These are phyloP conservation scores for Simmondsia chinensis DNA, from an alignment of 148 eudicot genomes.

Conservation along the genomic window DNA sequence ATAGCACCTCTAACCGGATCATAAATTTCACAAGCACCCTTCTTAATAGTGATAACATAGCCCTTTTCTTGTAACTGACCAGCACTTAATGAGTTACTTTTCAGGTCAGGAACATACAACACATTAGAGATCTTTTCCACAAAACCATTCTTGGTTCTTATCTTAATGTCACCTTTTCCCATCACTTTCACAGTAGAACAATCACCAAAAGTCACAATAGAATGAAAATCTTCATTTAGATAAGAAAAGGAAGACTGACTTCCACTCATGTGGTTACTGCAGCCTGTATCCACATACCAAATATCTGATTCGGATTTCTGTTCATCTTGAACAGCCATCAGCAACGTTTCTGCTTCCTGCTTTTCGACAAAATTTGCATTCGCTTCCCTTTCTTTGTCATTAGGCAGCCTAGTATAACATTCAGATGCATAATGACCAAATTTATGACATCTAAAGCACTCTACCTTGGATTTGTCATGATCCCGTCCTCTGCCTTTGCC, in stretches of 20 bases:
- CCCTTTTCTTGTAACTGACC: constrained; percentile 11
- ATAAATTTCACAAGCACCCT: constrained; percentile 5
- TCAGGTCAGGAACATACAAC: constrained; percentile 10
- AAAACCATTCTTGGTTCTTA: constrained; percentile 8
- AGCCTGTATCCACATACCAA: constrained; percentile 13
- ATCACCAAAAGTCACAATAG: constrained; percentile 8
- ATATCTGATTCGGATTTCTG: neutral
- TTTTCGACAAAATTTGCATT: constrained; percentile 9
- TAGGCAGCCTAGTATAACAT: constrained; percentile 10
- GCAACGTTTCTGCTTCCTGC: constrained; percentile 6
- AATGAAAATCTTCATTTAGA: constrained; percentile 12
- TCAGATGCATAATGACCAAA: constrained; percentile 15
- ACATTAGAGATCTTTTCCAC: constrained; percentile 12
- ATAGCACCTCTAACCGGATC: neutral
- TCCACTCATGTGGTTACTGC: constrained; percentile 10
- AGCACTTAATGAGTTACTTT: constrained; percentile 9
- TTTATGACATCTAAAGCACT: constrained; percentile 16
- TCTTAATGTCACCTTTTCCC: constrained; percentile 7
- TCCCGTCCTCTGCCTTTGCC: constrained; percentile 2
- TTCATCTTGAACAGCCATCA: constrained; percentile 5
- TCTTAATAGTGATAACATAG: constrained; percentile 6
- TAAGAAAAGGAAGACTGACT: constrained; percentile 10
- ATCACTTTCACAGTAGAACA: constrained; percentile 6
- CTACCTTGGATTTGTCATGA: constrained; percentile 8
- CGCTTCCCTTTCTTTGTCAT: neutral